Evolutionary conservation across 805 yeast genomes (phyloP), one percentile per base, ranked within the genome.

Genomic region (Nakazawaea laoshanensis): DNA sequence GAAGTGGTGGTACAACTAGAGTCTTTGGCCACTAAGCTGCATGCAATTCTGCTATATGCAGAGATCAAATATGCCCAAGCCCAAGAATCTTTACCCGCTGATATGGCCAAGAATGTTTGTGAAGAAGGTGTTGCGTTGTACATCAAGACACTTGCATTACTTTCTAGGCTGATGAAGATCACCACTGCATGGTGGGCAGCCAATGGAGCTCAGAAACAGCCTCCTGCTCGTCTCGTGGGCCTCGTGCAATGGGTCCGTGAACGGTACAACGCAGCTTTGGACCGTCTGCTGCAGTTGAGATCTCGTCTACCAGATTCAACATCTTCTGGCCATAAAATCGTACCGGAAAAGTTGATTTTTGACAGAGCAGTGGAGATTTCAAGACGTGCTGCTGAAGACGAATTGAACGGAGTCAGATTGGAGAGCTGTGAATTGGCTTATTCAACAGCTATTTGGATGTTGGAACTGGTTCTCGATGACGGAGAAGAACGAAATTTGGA

Each of bases 281-380:
- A 83, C 41, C 82, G 78, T 52, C 96, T 96, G 1, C 96, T 89
- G 47, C 76, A 71, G 46, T 69, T 84, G 24, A 74, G 76, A 39
- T 48, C 74, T 36, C 67, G 74, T 46, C 54, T 74, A 22, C 67
- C 67, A 36, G 77, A 70, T 29, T 20, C 31, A 13, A 18, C 6
- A 12, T 33, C 22, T 7, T 14, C 27, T 1, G 27, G 36, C 2
- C 28, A 33, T 19, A 47, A 49, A 33, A 65, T 77, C 5, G 67
- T 78, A 35, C 85, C 94, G 3, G 96, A 89, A 53, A 83, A 83
- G 49, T 65, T 88, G 42, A 74, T 88, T 17, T 92, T 89, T 57
- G 96, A 92, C 46, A 67, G 97, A 30, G 96, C 97, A 2, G 67
- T 89, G 48, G 97, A 89, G 48, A 84, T 88, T 63, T 83, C 95